These are phyloP conservation scores for Neoboletus magnificus DNA, from an alignment of 768 basidiomycete genomes.

Conservation along the genomic window DNA sequence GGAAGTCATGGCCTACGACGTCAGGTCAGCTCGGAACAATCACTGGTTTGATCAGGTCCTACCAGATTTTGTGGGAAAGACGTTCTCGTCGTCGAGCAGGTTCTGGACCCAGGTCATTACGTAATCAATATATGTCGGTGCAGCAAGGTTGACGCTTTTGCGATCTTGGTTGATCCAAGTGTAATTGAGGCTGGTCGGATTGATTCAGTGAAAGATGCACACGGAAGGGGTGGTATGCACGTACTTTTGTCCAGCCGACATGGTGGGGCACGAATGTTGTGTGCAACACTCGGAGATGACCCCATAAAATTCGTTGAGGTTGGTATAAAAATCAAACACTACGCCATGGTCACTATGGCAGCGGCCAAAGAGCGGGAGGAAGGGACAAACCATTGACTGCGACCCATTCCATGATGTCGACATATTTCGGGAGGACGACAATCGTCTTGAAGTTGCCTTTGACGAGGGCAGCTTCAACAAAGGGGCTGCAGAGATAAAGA, in stretches of 20 bases:
- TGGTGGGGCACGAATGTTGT: conserved; percentile 81
- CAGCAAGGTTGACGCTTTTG: conserved; percentile 82
- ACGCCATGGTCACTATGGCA: not conserved
- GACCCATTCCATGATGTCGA: conserved; percentile 96
- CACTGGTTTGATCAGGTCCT: conserved; percentile 20
- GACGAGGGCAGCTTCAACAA: conserved; percentile 91
- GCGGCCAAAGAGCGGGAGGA: too few species aligned
- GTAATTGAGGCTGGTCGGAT: conserved; percentile 70
- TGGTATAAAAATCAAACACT: conserved; percentile 98
- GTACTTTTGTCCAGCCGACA: conserved; percentile 86
- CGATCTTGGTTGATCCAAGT: conserved; percentile 93
- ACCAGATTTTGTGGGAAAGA: conserved; percentile 97
- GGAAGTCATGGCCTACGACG: conserved; percentile 75
- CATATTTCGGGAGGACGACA: conserved; percentile 92
- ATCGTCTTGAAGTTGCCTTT: conserved; percentile 99
- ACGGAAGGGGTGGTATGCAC: conserved; percentile 24
- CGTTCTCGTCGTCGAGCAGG: conserved; percentile 87
- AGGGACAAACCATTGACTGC: conserved; percentile 81
- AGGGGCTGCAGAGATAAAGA: conserved; percentile 89
- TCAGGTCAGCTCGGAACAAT: not conserved
- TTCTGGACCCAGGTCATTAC: conserved; percentile 98
- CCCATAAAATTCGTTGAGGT: conserved; percentile 95
- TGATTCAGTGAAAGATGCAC: not conserved
- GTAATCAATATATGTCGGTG: conserved; percentile 96
- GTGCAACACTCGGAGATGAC: conserved; percentile 93